Base-by-base conservation (phyloP, 768 basidiomycete species). In the Leucosporidium creatinivorum region DNA sequence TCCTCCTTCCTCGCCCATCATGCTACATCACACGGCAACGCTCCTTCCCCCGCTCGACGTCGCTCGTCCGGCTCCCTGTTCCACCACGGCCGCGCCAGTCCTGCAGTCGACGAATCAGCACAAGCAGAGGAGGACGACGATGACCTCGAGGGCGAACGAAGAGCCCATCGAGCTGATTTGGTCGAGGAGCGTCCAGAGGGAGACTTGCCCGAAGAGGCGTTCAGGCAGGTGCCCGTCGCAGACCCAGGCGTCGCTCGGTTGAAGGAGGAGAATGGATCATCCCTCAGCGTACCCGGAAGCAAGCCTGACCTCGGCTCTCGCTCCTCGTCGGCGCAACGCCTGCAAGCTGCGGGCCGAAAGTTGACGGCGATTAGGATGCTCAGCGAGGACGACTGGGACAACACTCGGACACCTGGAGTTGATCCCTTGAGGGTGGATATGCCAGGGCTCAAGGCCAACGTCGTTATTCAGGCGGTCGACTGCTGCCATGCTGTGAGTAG, bases 401-500 rank as follows among this genome's bases (percentile, higher is more conserved):
- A 28, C 17, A 56, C 58, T 4, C 62, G 67, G 6, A 31, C 61
- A 21, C 67, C 68, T 0, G 68, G 68, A 4, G 62, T 69, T 39
- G 68, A 69, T 31, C 59, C 68, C 1, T 21, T 28, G 9, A 1
- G 48, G 1, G 59, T 65, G 26, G 68, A 69, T 39, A 30, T 69
- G 31, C 68, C 68, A 2, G 60, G 58, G 39, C 56, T 69, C 26
- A 44, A 52, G 26, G 33, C 25, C 28, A 19, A 33, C 1, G 33
- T 31, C 30, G 68, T 69, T 7, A 23, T 65, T n/a, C 68, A 69
- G 60, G 68, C 52, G n/a, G 61, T 59, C 0, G 68, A 69, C 17
- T 69, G 9, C 47, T 61, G 28, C 17, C 31, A 25, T 17, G 12
- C 39, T 2, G 58, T 60, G 48, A 28, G 58, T 7, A 9, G 39